Percentiles rank a stretch among this genome's conserved stretches.
Evolutionary conservation across 2,329 filamentous ascomycete species (phyloP).

Genomic region (Talaromyces sp.): DNA sequence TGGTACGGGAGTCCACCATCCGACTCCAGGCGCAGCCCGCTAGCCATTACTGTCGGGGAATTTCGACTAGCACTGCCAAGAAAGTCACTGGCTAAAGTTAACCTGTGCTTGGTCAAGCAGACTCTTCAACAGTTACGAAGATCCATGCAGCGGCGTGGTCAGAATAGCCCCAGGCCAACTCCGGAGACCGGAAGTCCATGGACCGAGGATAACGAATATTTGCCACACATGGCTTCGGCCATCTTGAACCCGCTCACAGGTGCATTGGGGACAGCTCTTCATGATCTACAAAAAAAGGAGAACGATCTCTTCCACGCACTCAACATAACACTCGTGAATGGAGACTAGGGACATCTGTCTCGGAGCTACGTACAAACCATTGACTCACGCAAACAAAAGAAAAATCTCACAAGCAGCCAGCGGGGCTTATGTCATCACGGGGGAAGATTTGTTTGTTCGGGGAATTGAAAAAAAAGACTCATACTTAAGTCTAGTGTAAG

Average conservation of each 20-base stretch:
- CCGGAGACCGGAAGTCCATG: not conserved
- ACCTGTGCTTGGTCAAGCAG: not conserved
- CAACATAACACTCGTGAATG: not conserved
- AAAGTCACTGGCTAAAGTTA: not conserved
- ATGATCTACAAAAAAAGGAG: not conserved
- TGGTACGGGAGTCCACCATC: not conserved
- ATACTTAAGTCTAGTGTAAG: not conserved
- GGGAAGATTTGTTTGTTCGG: not conserved
- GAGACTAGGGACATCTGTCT: not conserved
- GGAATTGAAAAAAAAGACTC: not conserved
- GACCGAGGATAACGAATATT: not conserved
- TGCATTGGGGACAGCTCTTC: not conserved
- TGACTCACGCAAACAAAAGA: not conserved
- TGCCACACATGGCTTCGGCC: not conserved
- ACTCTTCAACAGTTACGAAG: not conserved
- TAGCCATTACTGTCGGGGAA: not conserved
- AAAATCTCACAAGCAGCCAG: not conserved
- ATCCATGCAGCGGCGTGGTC: not conserved
- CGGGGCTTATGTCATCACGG: not conserved
- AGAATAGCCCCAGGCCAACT: not conserved
- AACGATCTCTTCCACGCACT: not conserved
- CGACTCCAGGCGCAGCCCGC: not conserved
- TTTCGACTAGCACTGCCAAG: not conserved
- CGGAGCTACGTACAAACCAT: not conserved
- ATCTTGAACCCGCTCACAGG: not conserved